Evolutionary conservation across 1,284 basidiomycete species (phyloP).

Genomic region (Cutaneotrichosporon sp.): DNA sequence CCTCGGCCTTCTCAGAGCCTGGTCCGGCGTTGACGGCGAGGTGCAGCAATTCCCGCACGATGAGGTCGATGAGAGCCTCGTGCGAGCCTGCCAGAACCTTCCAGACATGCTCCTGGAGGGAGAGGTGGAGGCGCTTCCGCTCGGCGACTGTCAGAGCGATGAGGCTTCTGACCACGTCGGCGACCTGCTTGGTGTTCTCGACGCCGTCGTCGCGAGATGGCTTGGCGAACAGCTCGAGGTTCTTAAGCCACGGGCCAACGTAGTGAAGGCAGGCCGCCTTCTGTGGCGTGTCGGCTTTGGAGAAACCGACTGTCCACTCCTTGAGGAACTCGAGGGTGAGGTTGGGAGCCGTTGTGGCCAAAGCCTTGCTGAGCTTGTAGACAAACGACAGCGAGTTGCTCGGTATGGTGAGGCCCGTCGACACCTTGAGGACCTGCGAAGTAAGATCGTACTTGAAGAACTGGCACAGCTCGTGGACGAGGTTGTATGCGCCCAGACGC

Average conservation of each 20-base stretch:
- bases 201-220: constrained; percentile 59
- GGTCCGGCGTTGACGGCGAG: constrained; percentile 77
- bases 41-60: constrained; percentile 74
- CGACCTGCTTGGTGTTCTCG: constrained; percentile 54
- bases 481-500: constrained; percentile 72
- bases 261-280: constrained; percentile 74
- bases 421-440: constrained; percentile 61
- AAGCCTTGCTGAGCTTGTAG: constrained; percentile 65
- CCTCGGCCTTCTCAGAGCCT: constrained; percentile 72
- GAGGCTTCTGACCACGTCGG: constrained; percentile 74
- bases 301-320: constrained; percentile 66
- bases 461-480: constrained; percentile 72
- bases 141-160: constrained; percentile 73
- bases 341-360: constrained; percentile 72
- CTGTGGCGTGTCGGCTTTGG: constrained; percentile 63
- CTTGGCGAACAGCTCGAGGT: constrained; percentile 70
- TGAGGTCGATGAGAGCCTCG: constrained; percentile 65
- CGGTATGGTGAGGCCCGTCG: constrained; percentile 69
- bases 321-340: constrained; percentile 82
- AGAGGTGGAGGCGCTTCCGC: constrained; percentile 64
- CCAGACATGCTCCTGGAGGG: constrained; percentile 75
- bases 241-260: constrained; percentile 81
- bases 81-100: constrained; percentile 69
- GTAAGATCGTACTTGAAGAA: constrained; percentile 75
- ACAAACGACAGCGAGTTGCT: constrained; percentile 68